phyloP scores from a whole-genome alignment of 768 basidiomycete species.

The Favolaschia claudopus region DNA sequence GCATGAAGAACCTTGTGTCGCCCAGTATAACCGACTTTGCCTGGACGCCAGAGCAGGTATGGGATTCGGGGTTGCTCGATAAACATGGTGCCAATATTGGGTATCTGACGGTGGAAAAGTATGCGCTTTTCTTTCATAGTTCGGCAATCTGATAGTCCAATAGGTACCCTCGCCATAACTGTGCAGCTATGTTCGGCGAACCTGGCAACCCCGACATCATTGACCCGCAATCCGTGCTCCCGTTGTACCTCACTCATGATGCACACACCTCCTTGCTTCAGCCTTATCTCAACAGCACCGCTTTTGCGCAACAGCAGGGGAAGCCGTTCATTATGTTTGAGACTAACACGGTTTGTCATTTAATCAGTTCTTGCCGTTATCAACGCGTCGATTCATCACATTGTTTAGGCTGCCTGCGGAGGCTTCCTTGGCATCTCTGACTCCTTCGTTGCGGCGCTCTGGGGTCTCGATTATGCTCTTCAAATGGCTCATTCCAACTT shows the following conservation, averaged over 20 bases:
- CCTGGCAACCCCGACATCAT: constrained; percentile 28
- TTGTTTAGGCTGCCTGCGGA: constrained; percentile 60
- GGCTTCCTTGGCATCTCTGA: constrained; percentile 62
- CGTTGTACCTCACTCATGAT: constrained; percentile 53
- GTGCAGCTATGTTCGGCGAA: constrained; percentile 31
- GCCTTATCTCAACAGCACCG: constrained; percentile 45
- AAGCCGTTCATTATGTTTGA: constrained; percentile 61
- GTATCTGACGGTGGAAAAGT: constrained; percentile 47
- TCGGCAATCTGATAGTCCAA: neutral
- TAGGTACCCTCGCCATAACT: constrained; percentile 44
- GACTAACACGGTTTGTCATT: constrained; percentile 34
- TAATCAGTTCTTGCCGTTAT: neutral
- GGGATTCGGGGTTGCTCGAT: constrained; percentile 41
- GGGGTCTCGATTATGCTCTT: constrained; percentile 61
- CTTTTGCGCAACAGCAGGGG: constrained; percentile 36
- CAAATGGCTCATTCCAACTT: constrained; percentile 60
- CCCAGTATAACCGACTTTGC: constrained; percentile 49
- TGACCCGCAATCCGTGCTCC: constrained; percentile 47
- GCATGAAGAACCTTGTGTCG: constrained; percentile 46
- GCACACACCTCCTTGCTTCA: constrained; percentile 40
- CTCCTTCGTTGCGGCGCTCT: constrained; percentile 51
- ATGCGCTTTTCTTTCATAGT: neutral
- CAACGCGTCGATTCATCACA: constrained; percentile 41
- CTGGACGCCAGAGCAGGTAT: constrained; percentile 43
- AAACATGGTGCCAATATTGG: constrained; percentile 40